Percentiles rank a stretch among this genome's conserved stretches.
Conservation (phyloP, 2,329 filamentous ascomycete species). For the Penicillium sp. region DNA sequence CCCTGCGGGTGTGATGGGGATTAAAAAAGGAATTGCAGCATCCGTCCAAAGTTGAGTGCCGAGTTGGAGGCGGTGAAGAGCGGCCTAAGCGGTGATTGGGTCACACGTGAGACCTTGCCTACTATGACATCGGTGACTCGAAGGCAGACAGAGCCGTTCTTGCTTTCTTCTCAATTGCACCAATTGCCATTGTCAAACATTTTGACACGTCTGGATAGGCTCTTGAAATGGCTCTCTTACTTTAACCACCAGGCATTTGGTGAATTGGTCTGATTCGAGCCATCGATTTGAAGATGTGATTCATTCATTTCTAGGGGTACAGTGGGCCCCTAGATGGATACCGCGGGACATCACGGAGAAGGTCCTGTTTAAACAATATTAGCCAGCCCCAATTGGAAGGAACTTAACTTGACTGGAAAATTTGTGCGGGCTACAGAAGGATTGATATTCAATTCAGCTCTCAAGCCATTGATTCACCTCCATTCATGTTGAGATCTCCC, state of each 20-base stretch:
- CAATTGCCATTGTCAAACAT: not conserved
- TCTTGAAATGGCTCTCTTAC: no score
- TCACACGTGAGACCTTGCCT: conserved; percentile 23
- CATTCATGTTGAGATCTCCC: no score
- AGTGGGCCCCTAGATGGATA: conserved; percentile 29
- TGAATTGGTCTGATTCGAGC: not conserved
- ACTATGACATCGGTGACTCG: conserved; percentile 28
- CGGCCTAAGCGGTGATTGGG: conserved; percentile 22
- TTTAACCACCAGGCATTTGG: not conserved
- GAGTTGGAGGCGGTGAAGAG: conserved; percentile 26
- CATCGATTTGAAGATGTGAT: conserved; percentile 25
- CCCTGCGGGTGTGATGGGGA: conserved; percentile 32
- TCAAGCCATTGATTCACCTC: not conserved
- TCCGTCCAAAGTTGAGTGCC: conserved; percentile 22
- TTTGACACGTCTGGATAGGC: not conserved
- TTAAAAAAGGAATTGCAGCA: conserved; percentile 29
- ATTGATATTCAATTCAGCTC: not conserved
- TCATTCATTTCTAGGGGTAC: conserved; percentile 23
- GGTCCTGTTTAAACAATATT: conserved; percentile 9
- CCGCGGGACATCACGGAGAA: conserved; percentile 31
- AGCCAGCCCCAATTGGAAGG: not conserved
- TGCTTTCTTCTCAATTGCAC: conserved; percentile 2
- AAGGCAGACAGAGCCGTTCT: conserved; percentile 1
- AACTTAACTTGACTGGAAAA: not conserved
- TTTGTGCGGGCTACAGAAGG: not conserved